Percentiles rank a stretch among this genome's conserved stretches.
Evolutionary conservation across 139 green algal species (phyloP).

Genomic region (Desmodesmus armatus): DNA sequence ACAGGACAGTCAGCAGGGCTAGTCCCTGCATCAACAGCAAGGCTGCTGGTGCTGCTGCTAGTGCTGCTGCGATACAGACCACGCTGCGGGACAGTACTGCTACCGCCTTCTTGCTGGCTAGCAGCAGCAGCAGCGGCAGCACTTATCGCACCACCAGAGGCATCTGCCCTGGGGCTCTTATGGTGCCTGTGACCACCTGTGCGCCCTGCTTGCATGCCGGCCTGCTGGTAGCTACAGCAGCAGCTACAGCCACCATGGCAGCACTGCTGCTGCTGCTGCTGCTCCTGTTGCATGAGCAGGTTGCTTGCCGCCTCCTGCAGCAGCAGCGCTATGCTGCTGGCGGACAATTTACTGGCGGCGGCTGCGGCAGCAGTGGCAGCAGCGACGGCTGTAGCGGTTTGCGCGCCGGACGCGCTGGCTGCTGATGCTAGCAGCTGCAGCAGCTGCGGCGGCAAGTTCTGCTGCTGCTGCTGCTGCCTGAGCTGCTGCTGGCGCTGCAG

Average conservation of each 20-base stretch:
- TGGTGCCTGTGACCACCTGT: too few species aligned
- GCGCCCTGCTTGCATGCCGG: too few species aligned
- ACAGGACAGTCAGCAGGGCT: not conserved
- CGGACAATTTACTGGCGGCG: too few species aligned
- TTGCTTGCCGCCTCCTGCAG: not conserved
- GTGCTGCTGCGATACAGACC: not conserved
- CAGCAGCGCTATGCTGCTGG: not conserved
- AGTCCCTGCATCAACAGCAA: not conserved
- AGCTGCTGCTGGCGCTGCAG: not conserved
- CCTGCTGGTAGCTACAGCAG: not conserved
- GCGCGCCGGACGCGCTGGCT: too few species aligned
- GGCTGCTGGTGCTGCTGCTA: not conserved
- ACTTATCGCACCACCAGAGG: too few species aligned
- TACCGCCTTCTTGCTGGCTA: too few species aligned
- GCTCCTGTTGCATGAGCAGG: not conserved
- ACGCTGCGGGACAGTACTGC: too few species aligned
- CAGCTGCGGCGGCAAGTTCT: not conserved
- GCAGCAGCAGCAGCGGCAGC: too few species aligned
- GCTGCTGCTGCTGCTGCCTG: not conserved
- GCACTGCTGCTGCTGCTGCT: slow-evolving; percentile 17
- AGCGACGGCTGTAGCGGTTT: not conserved
- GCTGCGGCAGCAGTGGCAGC: not conserved
- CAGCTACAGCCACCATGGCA: slow-evolving; percentile 4
- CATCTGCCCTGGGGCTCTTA: too few species aligned
- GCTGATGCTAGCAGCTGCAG: too few species aligned